A percentile compares a stretch with the other conserved stretches of the same genome.
phyloP scores from a whole-genome alignment of 2,329 filamentous ascomycete genomes.

The Lasiodiplodia hormozganensis region DNA sequence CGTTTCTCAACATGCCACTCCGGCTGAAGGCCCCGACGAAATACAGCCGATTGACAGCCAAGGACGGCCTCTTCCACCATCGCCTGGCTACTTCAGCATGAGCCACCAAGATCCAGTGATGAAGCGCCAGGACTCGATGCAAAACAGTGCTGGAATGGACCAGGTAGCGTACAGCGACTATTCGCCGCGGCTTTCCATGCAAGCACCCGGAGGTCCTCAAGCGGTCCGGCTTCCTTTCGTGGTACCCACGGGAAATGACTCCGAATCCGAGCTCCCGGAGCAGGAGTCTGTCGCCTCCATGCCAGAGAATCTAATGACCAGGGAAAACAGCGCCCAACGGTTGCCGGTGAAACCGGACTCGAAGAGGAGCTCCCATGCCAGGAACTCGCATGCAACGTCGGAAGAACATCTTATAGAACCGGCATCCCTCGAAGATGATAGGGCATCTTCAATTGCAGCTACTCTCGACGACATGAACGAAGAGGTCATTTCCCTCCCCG shows the following conservation, averaged over 20 bases:
- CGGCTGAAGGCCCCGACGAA: constrained; percentile 41
- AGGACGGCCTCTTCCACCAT: constrained; percentile 37
- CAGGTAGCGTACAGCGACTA: constrained; percentile 7
- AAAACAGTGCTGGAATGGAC: background rate
- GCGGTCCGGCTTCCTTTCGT: constrained; percentile 17
- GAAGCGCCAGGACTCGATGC: constrained; percentile 15
- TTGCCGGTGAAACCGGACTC: background rate
- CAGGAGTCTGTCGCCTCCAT: constrained; percentile 21
- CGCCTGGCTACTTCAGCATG: constrained; percentile 1
- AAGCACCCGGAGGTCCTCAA: background rate
- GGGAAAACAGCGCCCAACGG: constrained; percentile 15
- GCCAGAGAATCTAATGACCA: constrained; percentile 6
- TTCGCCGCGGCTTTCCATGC: background rate
- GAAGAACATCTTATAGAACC: constrained; percentile 36
- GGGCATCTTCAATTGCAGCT: constrained; percentile 57
- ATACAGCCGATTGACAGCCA: constrained; percentile 43
- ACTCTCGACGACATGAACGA: constrained; percentile 68
- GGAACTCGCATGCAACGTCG: constrained; percentile 12
- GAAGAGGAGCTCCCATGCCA: constrained; percentile 14
- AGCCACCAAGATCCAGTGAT: background rate
- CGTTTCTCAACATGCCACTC: constrained; percentile 42
- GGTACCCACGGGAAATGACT: constrained; percentile 18
- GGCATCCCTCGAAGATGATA: constrained; percentile 49
- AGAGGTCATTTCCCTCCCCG: constrained; percentile 47
- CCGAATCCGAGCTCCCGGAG: constrained; percentile 9